Evolutionary conservation across 441 rosid species (phyloP).

Genomic region (Croton setiger): DNA sequence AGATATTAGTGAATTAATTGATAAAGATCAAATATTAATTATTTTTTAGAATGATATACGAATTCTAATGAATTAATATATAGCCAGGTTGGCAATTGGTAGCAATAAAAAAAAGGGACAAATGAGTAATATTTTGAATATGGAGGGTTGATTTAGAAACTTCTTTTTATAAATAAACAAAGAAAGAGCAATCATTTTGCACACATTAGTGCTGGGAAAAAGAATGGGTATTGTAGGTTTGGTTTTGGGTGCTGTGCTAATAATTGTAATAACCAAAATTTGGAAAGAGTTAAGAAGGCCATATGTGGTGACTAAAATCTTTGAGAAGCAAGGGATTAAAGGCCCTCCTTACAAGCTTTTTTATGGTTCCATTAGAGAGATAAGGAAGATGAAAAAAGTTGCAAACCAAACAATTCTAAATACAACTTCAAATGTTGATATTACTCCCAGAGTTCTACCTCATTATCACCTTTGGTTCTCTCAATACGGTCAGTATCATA

Average conservation of each 20-base stretch:
- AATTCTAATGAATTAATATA: too few relatives aligned
- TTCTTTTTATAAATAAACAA: too few relatives aligned
- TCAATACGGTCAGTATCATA: constrained; percentile 22
- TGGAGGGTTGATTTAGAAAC: too few relatives aligned
- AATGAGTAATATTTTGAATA: too few relatives aligned
- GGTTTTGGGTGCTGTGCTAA: background rate
- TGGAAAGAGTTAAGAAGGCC: constrained; percentile 31
- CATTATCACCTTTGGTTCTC: constrained; percentile 26
- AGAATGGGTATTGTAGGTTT: constrained; percentile 20
- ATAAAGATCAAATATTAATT: too few relatives aligned
- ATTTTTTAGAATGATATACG: too few relatives aligned
- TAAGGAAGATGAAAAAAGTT: constrained; percentile 18
- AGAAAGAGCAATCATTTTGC: too few relatives aligned
- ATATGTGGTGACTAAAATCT: constrained; percentile 23
- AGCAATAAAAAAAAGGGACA: too few relatives aligned
- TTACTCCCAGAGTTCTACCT: constrained; percentile 21
- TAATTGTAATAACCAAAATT: constrained; percentile 12
- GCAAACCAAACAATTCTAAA: constrained; percentile 15
- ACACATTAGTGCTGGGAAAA: too few relatives aligned
- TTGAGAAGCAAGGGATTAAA: constrained; percentile 32
- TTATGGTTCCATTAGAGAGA: constrained; percentile 26
- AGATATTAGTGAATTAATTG: too few relatives aligned
- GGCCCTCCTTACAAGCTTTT: constrained; percentile 30
- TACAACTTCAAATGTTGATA: constrained; percentile 26
- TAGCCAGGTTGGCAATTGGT: too few relatives aligned